Base-by-base conservation (phyloP, 75 land plant species). In the Adiantum capillusveneris region DNA sequence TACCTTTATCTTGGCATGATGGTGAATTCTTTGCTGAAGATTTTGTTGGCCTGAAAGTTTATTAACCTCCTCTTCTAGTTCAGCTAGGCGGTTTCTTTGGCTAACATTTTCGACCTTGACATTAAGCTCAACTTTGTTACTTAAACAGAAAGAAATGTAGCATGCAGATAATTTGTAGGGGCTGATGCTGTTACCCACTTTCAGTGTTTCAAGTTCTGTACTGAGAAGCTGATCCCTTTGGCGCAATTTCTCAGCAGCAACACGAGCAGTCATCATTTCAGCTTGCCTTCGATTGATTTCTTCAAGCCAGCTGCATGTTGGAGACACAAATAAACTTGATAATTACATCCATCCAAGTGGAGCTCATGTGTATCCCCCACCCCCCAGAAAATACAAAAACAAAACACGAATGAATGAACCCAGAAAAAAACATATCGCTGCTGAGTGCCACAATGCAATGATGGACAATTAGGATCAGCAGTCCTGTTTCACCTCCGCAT, bases 1-100 rank as follows among this genome's bases (percentile, higher is more conserved):
- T 3, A 65, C 98, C 86, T 95, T 95, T 29, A 85, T 85, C 61
- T 95, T 95, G 16, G 97, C 84, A 79, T 95, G 99, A 68, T 95
- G 88, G 63, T 86, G 91, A 49, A 95, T 95, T 21, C 92, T 74
- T 53, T 81, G 88, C 49, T 95, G 97, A 48, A 95, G 79, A 64
- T 83, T 90, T 62, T 90, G 97, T 66, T 90, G 97, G 16, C 86
- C 86, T 39, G 92, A 83, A 20, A 95, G 73, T 55, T 84, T 82
- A 46, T 76, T 80, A 13, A 84, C 70, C 63, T 90, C 93, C 21
- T 72, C 66, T 76, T 95, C 97, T 51, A 95, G 80, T 56, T 90
- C 81, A 68, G 65, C 36, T 41, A 83, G 65, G 49, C 48, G 71
- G 57, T 68, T 73, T 71, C 81, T 90, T 29, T 85, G 77, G 50